Evolutionary conservation across 164 flowering plant species (phyloP).

Genomic region (Chloranthus sessilifolius): DNA sequence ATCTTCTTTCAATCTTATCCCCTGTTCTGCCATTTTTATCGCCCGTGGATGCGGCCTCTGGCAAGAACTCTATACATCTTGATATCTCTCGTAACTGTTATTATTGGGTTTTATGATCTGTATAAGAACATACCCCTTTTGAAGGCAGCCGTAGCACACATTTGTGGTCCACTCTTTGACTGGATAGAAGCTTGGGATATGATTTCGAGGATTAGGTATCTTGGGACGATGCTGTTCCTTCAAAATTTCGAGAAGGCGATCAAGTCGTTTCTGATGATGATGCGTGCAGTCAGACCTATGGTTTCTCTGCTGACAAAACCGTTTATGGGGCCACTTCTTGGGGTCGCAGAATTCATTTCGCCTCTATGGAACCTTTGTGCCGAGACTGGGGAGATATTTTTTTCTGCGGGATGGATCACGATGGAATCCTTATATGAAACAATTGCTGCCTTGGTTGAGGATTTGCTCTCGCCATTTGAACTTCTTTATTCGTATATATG

Average conservation of each 20-base stretch:
- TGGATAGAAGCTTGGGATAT: slow-evolving; percentile 33
- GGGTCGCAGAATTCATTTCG: slow-evolving; percentile 12
- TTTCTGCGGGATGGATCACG: slow-evolving; percentile 10
- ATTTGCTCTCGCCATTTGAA: slow-evolving; percentile 23
- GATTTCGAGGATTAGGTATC: slow-evolving; percentile 26
- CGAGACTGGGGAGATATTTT: slow-evolving; percentile 10
- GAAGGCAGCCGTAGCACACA: slow-evolving; percentile 23
- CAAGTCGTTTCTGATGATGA: slow-evolving; percentile 16
- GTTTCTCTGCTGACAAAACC: slow-evolving; percentile 18
- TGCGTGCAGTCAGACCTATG: slow-evolving; percentile 7
- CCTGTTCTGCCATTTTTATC: slow-evolving; percentile 20
- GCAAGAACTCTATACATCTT: slow-evolving; percentile 24
- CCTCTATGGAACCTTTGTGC: slow-evolving; percentile 21
- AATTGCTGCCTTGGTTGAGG: slow-evolving; percentile 12
- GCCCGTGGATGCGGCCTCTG: slow-evolving; percentile 31
- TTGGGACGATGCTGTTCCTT: slow-evolving; percentile 32
- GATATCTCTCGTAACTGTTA: slow-evolving; percentile 25
- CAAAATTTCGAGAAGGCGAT: slow-evolving; percentile 27
- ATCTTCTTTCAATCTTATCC: slow-evolving; percentile 34
- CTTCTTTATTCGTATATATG: slow-evolving; percentile 16
- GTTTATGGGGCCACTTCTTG: slow-evolving; percentile 21
- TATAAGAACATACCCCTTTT: slow-evolving; percentile 30
- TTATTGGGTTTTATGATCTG: slow-evolving; percentile 31
- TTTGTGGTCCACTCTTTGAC: slow-evolving; percentile 29
- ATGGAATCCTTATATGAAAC: slow-evolving; percentile 15